Evolutionary conservation across 148 eudicot genomes (phyloP), one percentile per base, ranked within the genome.

Genomic region (Nepenthes gracilis): DNA sequence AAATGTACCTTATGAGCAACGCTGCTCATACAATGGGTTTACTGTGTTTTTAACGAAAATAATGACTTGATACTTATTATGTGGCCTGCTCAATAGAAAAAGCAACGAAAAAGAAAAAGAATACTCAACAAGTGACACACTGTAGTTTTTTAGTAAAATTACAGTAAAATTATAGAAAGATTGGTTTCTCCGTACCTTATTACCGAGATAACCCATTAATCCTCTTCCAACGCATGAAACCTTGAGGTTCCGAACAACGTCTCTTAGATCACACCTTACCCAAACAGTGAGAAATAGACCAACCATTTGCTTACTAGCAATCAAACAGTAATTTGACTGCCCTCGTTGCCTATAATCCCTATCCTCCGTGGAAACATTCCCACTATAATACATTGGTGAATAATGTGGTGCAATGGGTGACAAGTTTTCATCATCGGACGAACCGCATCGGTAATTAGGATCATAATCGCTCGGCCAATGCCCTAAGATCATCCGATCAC

Each of bases 151-250:
- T 43, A 6, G 10, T 12, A 36, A 69, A 38, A 57, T 54, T 14
- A 60, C 63, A 37, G 52, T 15, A 15, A 40, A 3, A 23, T 23
- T 23, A 23, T 23, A 23, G 23, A 0, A 23, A 40, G 8, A 40
- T 4, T 40, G 45, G 6, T 3, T 40, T 40, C 8, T 40, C 10
- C 37, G 52, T 71, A 91, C 97, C 98, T 92, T 92, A 67, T 92
- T 92, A 47, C 98, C 98, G 47, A 92, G 85, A 85, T 92, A 92
- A 4, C 98, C 97, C 98, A 92, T 92, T 64, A 88, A 76, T 50
- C 98, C 97, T 81, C 96, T 81, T 64, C 97, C 97, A 23, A 91
- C 96, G 66, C 97, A 91, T 34, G 97, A 87, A 14, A 87, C 96
- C 74, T 91, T 91, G 87, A 91, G 58, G 55, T 81, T 87, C 55